These are phyloP conservation scores for Micromonas commoda DNA, from an alignment of 139 green algal species.

Conservation along the genomic window DNA sequence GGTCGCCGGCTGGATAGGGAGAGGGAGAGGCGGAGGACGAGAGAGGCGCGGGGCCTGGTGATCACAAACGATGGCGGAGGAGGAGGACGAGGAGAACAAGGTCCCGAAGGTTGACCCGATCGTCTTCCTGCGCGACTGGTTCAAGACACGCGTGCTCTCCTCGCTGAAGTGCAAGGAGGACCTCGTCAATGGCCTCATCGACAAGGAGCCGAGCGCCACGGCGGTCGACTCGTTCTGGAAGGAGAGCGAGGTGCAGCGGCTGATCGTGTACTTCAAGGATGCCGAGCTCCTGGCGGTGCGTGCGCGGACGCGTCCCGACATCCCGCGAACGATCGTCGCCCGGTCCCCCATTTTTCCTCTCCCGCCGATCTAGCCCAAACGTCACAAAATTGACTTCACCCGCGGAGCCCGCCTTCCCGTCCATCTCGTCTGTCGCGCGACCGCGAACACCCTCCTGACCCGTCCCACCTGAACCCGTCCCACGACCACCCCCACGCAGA, in stretches of 20 bases:
- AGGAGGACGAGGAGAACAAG: background rate
- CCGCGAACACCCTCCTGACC: no score
- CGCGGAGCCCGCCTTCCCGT: no score
- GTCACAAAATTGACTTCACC: no score
- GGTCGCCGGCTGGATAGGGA: no score
- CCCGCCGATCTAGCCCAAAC: no score
- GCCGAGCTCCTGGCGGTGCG: slow-evolving; percentile 2
- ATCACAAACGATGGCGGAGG: background rate
- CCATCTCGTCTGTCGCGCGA: no score
- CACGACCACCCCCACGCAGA: slow-evolving; percentile 35
- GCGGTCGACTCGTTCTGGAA: slow-evolving; percentile 14
- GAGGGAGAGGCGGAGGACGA: no score
- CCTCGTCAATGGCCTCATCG: background rate
- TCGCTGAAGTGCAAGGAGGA: slow-evolving; percentile 3
- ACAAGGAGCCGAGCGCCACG: background rate
- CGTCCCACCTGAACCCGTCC: background rate
- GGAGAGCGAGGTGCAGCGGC: background rate
- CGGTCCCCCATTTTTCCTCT: no score
- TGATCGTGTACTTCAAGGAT: slow-evolving; percentile 23
- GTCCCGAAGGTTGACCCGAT: background rate
- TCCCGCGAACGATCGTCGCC: no score
- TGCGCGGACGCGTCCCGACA: no score
- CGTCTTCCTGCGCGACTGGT: background rate
- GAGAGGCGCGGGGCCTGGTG: no score
- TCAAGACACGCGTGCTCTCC: background rate